Percentiles rank a stretch among this genome's conserved stretches.
Conservation (phyloP, 208 protist species). For the Leishmania aethiopica region DNA sequence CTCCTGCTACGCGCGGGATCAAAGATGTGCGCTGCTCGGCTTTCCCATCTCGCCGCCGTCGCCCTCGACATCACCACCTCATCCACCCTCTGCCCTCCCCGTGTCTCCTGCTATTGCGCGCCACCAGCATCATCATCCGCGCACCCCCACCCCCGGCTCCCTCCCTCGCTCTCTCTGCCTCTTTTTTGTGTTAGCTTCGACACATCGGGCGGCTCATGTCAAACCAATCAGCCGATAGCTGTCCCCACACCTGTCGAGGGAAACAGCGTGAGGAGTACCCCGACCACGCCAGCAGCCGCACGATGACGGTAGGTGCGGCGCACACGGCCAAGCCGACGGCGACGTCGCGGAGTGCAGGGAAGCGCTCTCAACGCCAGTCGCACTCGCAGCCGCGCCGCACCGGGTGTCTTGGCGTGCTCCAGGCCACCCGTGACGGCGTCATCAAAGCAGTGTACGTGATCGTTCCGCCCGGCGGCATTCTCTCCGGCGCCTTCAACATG, state of each 20-base stretch:
- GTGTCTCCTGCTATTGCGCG: not conserved
- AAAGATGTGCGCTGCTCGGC: not conserved
- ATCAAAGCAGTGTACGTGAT: slow-evolving; percentile 16
- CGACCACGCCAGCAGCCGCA: not conserved
- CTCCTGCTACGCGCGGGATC: too few species aligned
- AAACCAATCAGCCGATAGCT: not conserved
- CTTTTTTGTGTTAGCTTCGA: not conserved
- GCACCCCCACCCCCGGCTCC: not conserved
- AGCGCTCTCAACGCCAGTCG: slow-evolving; percentile 1
- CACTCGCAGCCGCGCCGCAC: not conserved
- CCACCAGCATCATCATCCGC: not conserved
- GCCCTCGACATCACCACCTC: not conserved
- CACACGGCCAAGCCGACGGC: not conserved
- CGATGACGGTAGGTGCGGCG: not conserved
- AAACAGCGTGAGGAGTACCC: not conserved
- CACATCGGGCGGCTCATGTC: not conserved
- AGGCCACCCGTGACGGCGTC: not conserved
- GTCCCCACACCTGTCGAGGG: not conserved
- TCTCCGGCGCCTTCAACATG: slow-evolving; percentile 39
- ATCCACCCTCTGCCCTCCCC: slow-evolving; percentile 12
- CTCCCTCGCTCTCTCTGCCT: not conserved
- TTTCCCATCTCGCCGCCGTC: not conserved
- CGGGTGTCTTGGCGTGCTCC: slow-evolving; percentile 3
- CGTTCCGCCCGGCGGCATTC: slow-evolving; percentile 39
- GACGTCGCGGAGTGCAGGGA: not conserved